These are phyloP conservation scores for Penicillium daleae DNA, from an alignment of 495 filamentous ascomycete genomes.

Conservation along the genomic window DNA sequence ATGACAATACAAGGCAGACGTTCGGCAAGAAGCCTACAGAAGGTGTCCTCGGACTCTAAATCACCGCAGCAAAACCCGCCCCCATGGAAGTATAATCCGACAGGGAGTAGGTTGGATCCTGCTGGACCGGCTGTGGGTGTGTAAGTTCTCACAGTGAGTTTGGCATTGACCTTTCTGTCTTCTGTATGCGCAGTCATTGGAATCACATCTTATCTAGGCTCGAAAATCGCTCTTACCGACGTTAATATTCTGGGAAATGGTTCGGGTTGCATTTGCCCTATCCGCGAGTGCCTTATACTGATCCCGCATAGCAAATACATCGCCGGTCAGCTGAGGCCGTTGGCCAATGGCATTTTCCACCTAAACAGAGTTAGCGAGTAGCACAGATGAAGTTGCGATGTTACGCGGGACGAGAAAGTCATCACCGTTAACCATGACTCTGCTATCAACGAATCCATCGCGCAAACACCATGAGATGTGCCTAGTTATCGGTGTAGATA, in stretches of 20 bases:
- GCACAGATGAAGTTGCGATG: too few species aligned
- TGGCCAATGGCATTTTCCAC: too few species aligned
- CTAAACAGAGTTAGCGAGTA: too few species aligned
- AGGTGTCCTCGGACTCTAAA: conserved; percentile 18
- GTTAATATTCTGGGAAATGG: background rate
- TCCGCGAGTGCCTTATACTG: conserved; percentile 5
- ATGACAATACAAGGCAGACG: conserved; percentile 30
- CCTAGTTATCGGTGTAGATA: too few species aligned
- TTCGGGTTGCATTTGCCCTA: background rate
- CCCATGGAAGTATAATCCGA: conserved; percentile 3
- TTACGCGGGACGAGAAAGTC: too few species aligned
- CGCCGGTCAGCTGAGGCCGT: conserved; percentile 1
- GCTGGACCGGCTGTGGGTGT: too few species aligned
- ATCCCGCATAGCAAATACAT: background rate
- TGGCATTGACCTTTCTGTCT: background rate
- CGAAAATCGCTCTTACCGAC: background rate
- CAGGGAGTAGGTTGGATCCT: background rate
- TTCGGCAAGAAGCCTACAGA: conserved; percentile 30
- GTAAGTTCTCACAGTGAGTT: background rate
- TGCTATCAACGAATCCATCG: too few species aligned
- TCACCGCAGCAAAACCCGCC: conserved; percentile 5
- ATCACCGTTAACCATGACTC: too few species aligned
- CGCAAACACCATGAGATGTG: too few species aligned
- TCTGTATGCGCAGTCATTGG: background rate
- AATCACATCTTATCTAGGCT: too few species aligned